Evolutionary conservation across 441 rosid genomes (phyloP).

Genomic region (Metrosideros polymorpha): DNA sequence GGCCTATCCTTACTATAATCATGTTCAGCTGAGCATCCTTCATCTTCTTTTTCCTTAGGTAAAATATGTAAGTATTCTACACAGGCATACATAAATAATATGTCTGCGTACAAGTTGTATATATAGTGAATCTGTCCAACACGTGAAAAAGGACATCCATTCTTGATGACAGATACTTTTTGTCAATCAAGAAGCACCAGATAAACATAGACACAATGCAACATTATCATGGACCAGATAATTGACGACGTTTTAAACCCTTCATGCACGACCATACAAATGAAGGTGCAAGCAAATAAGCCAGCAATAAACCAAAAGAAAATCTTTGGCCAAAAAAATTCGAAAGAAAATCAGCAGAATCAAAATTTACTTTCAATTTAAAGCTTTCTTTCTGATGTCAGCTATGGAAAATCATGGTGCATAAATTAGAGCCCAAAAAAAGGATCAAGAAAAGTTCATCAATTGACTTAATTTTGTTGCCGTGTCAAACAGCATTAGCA

Average conservation of each 20-base stretch:
- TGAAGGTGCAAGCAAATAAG: not conserved
- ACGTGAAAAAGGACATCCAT: not conserved
- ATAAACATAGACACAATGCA: not conserved
- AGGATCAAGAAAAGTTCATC: not conserved
- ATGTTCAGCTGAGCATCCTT: not conserved
- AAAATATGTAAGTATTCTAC: not conserved
- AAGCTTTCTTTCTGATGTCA: not conserved
- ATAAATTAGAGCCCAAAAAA: not conserved
- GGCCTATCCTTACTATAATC: not conserved
- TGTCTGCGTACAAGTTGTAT: not conserved
- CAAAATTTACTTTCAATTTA: not conserved
- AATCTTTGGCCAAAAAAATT: not conserved
- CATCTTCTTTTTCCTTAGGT: not conserved
- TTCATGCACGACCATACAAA: not conserved
- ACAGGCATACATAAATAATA: not conserved
- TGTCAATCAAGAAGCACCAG: not conserved
- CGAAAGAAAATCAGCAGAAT: not conserved
- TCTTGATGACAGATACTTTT: not conserved
- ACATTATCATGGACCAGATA: not conserved
- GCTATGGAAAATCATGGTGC: not conserved
- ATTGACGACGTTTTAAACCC: not conserved
- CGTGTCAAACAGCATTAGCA: not conserved
- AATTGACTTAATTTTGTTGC: not conserved
- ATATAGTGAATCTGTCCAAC: not conserved
- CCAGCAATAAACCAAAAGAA: not conserved